Conservation (phyloP, 495 filamentous ascomycete species). For the Aspergillus heteromorphus region DNA sequence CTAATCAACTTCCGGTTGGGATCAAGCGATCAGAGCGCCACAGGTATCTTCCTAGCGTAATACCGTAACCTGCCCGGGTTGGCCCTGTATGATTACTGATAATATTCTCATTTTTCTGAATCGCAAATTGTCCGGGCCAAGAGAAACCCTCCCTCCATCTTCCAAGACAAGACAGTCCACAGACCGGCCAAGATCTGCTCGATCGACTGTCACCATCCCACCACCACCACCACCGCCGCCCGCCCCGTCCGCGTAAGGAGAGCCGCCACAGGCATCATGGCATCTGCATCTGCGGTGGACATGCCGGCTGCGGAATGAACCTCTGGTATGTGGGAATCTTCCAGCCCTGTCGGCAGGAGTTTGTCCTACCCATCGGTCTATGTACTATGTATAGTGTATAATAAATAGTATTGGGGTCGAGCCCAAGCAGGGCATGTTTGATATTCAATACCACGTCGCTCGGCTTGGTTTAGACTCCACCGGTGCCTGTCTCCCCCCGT, state of each 20-base stretch:
- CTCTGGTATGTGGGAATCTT: slow-evolving; percentile 5
- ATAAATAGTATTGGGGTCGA: too few species aligned
- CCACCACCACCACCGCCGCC: too few species aligned
- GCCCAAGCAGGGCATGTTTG: too few species aligned
- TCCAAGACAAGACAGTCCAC: background rate
- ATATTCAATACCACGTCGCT: background rate
- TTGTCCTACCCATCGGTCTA: slow-evolving; percentile 1
- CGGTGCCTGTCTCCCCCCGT: background rate
- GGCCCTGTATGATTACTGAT: background rate
- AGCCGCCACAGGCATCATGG: background rate
- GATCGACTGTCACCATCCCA: background rate
- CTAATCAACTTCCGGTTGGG: slow-evolving; percentile 32
- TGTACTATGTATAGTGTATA: too few species aligned
- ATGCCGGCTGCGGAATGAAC: slow-evolving; percentile 5
- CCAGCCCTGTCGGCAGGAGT: slow-evolving; percentile 1
- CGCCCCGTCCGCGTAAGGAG: background rate
- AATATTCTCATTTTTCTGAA: slow-evolving; percentile 2
- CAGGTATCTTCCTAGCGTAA: slow-evolving; percentile 28
- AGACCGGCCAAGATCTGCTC: background rate
- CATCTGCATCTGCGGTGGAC: background rate
- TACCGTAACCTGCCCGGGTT: slow-evolving; percentile 2
- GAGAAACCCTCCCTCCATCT: background rate
- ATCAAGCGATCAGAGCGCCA: slow-evolving; percentile 36
- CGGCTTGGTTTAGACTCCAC: background rate
- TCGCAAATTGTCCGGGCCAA: background rate